Evolutionary conservation across 2,329 filamentous ascomycete species (phyloP).

Genomic region (Aurifilum marmelostoma): DNA sequence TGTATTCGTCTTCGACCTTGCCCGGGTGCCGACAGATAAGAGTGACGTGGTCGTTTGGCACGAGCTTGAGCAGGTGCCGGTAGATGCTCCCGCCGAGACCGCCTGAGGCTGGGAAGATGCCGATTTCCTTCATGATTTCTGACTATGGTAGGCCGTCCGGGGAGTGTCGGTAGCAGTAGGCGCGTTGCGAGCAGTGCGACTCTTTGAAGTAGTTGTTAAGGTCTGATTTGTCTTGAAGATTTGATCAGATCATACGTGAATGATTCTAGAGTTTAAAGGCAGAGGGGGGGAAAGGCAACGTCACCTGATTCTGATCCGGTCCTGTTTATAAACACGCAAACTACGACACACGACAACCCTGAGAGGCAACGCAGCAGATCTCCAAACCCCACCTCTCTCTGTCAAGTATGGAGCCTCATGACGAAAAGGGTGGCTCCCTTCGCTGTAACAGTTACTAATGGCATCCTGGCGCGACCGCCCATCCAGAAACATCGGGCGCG

Average conservation of each 20-base stretch:
- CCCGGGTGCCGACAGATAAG: constrained; percentile 51
- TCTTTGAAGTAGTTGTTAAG: background rate
- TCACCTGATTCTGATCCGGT: background rate
- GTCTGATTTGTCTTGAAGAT: background rate
- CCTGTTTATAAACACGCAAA: background rate
- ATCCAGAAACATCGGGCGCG: background rate
- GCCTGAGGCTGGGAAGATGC: constrained; percentile 56
- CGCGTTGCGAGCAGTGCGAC: background rate
- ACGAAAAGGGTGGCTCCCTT: background rate
- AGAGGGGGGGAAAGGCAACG: background rate
- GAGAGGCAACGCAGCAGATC: background rate
- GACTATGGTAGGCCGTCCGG: background rate
- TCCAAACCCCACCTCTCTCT: background rate
- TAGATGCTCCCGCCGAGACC: constrained; percentile 55
- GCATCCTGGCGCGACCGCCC: background rate
- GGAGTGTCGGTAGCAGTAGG: background rate
- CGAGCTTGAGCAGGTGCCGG: constrained; percentile 48
- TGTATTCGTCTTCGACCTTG: constrained; percentile 44
- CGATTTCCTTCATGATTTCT: constrained; percentile 41
- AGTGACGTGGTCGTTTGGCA: constrained; percentile 49
- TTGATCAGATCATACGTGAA: background rate
- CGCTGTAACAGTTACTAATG: background rate
- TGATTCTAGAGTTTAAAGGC: background rate
- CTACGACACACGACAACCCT: background rate
- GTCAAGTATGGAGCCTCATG: constrained; percentile 1